A percentile compares a stretch with the other conserved stretches of the same genome.
Evolutionary conservation across 345 rosid species (phyloP).

Genomic region (Ceriops zippeliana): DNA sequence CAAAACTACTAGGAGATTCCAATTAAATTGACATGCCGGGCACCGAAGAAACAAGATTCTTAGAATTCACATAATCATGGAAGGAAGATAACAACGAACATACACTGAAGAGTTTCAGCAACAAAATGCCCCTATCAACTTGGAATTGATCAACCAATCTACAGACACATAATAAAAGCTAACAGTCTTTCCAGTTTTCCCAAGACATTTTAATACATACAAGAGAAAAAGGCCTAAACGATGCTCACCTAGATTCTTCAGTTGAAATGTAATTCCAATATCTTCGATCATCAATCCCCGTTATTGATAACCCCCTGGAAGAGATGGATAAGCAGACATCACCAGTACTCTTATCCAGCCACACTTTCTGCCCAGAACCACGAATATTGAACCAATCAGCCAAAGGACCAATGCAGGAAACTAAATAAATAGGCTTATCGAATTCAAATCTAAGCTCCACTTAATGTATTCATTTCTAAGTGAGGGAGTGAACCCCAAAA

Average conservation of each 20-base stretch:
- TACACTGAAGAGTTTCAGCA: constrained; percentile 23
- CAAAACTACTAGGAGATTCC: not conserved
- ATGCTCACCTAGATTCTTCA: constrained; percentile 81
- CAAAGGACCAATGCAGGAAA: not conserved
- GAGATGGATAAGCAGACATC: constrained; percentile 65
- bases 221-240: not conserved
- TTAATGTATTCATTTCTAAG: not conserved
- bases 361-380: constrained; percentile 55
- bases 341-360: constrained; percentile 74
- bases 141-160: constrained; percentile 26
- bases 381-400: constrained; percentile 13
- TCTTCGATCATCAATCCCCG: constrained; percentile 90
- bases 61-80: not conserved
- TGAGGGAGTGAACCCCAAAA: not conserved
- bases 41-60: constrained; percentile 6
- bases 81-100: constrained; percentile 17
- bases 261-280: constrained; percentile 81
- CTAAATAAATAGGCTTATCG: not conserved
- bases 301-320: constrained; percentile 63
- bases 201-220: not conserved
- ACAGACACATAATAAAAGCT: constrained; percentile 21
- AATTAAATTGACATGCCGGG: not conserved
- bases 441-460: not conserved
- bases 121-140: constrained; percentile 20
- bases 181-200: constrained; percentile 15